These are phyloP conservation scores for Primulina eburnea DNA, from an alignment of 257 asterid species.

Conservation along the genomic window DNA sequence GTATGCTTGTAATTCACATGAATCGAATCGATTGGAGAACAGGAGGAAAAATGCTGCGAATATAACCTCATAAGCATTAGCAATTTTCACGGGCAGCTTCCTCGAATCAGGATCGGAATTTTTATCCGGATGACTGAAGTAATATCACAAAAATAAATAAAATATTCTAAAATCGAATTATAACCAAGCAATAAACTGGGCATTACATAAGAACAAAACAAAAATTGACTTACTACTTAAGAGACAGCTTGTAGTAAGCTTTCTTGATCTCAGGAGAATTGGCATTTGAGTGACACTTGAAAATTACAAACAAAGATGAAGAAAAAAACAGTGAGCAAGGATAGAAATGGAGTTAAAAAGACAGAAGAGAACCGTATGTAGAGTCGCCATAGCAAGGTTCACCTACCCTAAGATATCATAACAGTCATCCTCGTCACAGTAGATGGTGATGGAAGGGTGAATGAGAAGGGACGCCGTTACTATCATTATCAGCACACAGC, in stretches of 20 bases:
- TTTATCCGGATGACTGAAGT: background rate
- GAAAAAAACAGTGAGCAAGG: background rate
- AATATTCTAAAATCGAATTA: too few relatives aligned
- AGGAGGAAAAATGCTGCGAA: background rate
- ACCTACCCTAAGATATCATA: constrained; percentile 87
- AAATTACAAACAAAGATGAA: background rate
- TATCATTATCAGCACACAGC: constrained; percentile 42
- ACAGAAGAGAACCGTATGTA: background rate
- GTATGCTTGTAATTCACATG: background rate
- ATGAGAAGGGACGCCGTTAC: constrained; percentile 50
- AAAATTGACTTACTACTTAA: background rate
- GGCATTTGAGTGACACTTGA: background rate
- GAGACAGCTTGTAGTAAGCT: constrained; percentile 2
- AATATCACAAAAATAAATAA: too few relatives aligned
- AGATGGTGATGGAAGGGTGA: constrained; percentile 72
- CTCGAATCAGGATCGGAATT: constrained; percentile 16
- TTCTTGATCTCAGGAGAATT: background rate
- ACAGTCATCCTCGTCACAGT: constrained; percentile 93
- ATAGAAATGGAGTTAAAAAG: background rate
- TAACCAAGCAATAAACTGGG: constrained; percentile 41
- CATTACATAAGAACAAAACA: constrained; percentile 2
- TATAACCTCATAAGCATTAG: constrained; percentile 90
- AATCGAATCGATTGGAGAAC: background rate
- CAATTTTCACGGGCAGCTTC: constrained; percentile 75
- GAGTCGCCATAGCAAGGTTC: constrained; percentile 1